Percentiles rank a stretch among this genome's conserved stretches.
These are phyloP conservation scores for Fusarium illudens DNA, from an alignment of 2,329 filamentous ascomycete species.

Conservation along the genomic window DNA sequence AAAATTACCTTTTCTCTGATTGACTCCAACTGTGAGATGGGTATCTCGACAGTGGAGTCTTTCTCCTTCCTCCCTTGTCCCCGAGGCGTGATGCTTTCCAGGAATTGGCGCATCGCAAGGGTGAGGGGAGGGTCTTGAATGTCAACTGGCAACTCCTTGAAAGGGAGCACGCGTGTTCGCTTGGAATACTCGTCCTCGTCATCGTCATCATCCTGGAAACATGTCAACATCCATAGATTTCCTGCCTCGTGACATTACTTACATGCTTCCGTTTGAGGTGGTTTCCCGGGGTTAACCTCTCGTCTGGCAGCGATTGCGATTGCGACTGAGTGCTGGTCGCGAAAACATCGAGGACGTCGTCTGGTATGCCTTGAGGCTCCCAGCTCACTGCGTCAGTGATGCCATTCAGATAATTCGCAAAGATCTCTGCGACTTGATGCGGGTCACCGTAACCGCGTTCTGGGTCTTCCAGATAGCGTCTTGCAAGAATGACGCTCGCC, in stretches of 20 bases:
- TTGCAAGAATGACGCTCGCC: constrained; percentile 48
- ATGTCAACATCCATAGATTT: background rate
- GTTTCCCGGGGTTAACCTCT: constrained; percentile 31
- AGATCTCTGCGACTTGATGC: constrained; percentile 56
- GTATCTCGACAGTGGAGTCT: constrained; percentile 40
- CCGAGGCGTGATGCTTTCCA: constrained; percentile 35
- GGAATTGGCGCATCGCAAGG: constrained; percentile 44
- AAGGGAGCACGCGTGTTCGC: constrained; percentile 41
- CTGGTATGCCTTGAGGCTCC: constrained; percentile 58
- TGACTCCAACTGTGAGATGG: constrained; percentile 49
- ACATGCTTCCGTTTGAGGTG: constrained; percentile 60
- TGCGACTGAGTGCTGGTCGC: constrained; percentile 50
- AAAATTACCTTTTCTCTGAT: constrained; percentile 50
- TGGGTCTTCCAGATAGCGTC: constrained; percentile 52
- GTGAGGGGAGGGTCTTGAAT: constrained; percentile 45
- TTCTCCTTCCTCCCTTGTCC: constrained; percentile 20
- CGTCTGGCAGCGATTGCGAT: constrained; percentile 17
- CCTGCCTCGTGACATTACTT: constrained; percentile 37
- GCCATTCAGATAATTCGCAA: constrained; percentile 56
- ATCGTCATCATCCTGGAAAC: constrained; percentile 41
- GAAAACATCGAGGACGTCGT: constrained; percentile 59
- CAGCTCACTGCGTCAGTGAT: constrained; percentile 52
- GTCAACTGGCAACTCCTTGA: constrained; percentile 28
- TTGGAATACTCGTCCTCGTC: constrained; percentile 47
- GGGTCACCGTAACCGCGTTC: constrained; percentile 53